Base-by-base conservation (phyloP, 768 basidiomycete species). In the Russula vinacea region DNA sequence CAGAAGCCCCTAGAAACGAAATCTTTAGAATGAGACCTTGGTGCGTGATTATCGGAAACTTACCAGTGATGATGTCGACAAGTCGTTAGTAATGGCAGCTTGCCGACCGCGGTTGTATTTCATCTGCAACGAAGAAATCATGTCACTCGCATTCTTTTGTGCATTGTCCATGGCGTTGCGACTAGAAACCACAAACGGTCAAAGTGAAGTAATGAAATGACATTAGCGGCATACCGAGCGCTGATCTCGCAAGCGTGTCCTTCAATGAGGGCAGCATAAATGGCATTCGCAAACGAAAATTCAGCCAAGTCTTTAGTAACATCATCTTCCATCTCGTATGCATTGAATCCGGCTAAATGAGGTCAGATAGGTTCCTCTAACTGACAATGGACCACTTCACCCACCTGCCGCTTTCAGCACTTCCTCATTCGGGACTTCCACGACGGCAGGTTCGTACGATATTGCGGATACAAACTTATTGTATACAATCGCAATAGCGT, bases 81-180 rank as follows among this genome's bases (percentile, higher is more conserved):
- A 93, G 79, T 79, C 93, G 79, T 94, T 96, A 66, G 94, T 98
- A 73, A 98, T 98, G 69, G 94, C 89, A 68, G 94, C 94, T 81
- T 98, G 94, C 74, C 94, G 92, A 82, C 95, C 94, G 84, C 94
- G 91, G 76, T 98, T 98, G 84, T 95, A 98, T 76, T 96, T 84
- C 89, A 97, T 89, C 76, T 90, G 89, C 56, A 98, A 82, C 51
- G 80, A 76, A 65, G 77, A 77, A 73, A 98, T 96, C 94, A 98
- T 97, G 78, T 95, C 94, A 39, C 78, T 79, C 62, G 97, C 97
- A 76, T 99, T 98, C 87, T 99, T 99, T 69, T 95, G 94, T 54
- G 96, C 96, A 73, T 94, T 98, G 85, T 98, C 97, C 97, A 99
- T 99, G 72, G 97, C 97, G 70, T 96, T 98, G 70, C 96, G 89